Base-by-base conservation (phyloP, 2,329 filamentous ascomycete genomes). In the Taxawa tesnikishii region DNA sequence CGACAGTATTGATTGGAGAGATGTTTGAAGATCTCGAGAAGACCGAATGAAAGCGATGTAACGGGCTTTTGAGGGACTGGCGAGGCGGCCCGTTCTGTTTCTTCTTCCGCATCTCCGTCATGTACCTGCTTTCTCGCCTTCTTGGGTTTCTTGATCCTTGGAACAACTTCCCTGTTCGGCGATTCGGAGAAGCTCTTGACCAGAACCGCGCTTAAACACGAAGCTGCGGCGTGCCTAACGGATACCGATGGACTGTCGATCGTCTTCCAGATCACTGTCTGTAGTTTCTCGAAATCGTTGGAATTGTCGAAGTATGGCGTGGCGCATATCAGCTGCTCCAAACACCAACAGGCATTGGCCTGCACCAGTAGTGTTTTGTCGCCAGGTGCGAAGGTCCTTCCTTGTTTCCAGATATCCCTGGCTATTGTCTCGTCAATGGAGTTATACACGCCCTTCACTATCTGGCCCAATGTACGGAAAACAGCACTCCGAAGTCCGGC, bases 371-470 rank as follows among this genome's bases (percentile, higher is more conserved):
- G 68, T 4, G 84, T 82, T 56, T 90, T 96, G 55, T 98, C 92
- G 38, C 67, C 68, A 0, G 75, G 68, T 16, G 80, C 80, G 44
- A 80, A 70, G 54, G 69, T 83, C 40, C 90, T 76, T 15, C 77
- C 79, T 53, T 88, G 82, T 56, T 94, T 98, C 84, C 85, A 96
- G 11, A 92, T 73, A 53, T 94, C 87, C 48, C 85, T 75, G n/a
- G 82, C 82, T 23, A 87, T 67, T 33, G 63, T 66, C 55, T 98
- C 90, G 45, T 98, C 90, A 46, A 88, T 68, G 38, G 83, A 84
- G 4, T 68, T 66, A 34, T 73, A 70, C 16, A 94, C 73, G 54
- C 87, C 88, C 37, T 68, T 69, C 15, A 79, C 67, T 25, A 94
- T 71, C 59, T 85, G 87, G 26, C 73, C 75, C 29, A 94, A 58